Evolutionary conservation across 176 grass and related monocot species (phyloP), one percentile per base, ranked within the genome.

Genomic region (Ensete glaucum): DNA sequence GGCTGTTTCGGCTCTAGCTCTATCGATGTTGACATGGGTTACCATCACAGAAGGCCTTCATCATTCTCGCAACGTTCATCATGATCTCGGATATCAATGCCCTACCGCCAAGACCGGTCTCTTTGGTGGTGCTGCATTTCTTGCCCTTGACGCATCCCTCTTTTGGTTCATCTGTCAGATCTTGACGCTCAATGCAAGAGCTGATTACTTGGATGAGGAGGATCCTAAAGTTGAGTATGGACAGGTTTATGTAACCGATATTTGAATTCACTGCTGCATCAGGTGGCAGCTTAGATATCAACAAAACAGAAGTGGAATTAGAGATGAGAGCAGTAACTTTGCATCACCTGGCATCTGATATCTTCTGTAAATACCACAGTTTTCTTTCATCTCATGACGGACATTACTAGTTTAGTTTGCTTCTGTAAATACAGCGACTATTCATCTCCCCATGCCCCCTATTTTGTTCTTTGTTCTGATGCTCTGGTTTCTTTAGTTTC

Each of bases 21-120:
- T 92, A 62, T 87, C 50, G 50, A 74, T 96, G 89, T 55, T 86
- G 77, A 70, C 90, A 51, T 96, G 89, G 89, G 81, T 81, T 58
- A 92, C 87, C 2, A 58, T 92, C 48, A 88, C 86, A 0, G 87
- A 96, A 74, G 54, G 71, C 21, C 81, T 84, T 65, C 81, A 85
- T 62, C 89, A 67, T 14, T 71, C 17, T 60, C 60, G 54, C 10
- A 96, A 85, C 73, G 54, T 86, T 50, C 89, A 96, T 74, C 83
- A 86, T 0, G 65, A 90, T 76, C 80, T 92, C 67, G 63, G 72
- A 8, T 80, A 80, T 22, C 26, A 82, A 54, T 92, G 93, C 83
- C 89, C 87, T 25, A 96, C 93, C 12, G 81, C 89, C 25, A 96
- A 92, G 85, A 96, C 89, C 1, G 89, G 93, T 17, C 81, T 92